Base-by-base conservation (phyloP, 208 protist genomes). In the Leishmania martiniquensis region DNA sequence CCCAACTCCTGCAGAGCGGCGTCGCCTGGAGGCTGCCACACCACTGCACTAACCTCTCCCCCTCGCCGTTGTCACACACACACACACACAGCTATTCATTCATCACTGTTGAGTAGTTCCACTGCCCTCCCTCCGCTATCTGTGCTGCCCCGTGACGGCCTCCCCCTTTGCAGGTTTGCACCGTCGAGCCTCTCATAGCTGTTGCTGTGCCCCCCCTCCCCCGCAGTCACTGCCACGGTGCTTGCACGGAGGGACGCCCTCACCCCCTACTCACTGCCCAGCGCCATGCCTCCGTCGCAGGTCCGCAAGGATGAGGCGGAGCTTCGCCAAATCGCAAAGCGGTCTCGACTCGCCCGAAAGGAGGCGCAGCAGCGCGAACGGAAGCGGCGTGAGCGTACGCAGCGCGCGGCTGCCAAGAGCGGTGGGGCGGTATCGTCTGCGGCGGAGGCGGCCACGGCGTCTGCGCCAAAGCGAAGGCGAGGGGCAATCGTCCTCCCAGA, bases 291-390 rank as follows among this genome's bases (percentile, higher is more conserved):
- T 0, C 80, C 85, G 20, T 95, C 93, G 29, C 51, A 93, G 73
- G 83, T 87, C n/a, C 81, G 81, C 49, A 95, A 96, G 83, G 93
- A 97, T 80, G 91, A 96, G 89, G 89, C 90, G 51, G 91, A 94
- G 83, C 80, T 96, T 32, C 91, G 91, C 74, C 89, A 93, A 72
- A 93, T 97, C 51, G 89, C 87, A 32, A 92, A 89, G 79, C 68
- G 89, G 68, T 80, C 90, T 9, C 88, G 92, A 5, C 44, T 84
- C 10, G 80, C 86, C 0, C 85, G 82, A 22, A 93, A 93, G 78
- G 89, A 94, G 78, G 87, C 82, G 25, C 81, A 86, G 32, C 72
- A 81, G 34, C 81, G 84, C 17, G 84, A 90, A 59, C 77, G 83
- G 32, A 91, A 88, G 75, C 80, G 85, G 77, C 69, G 84, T 49